Conservation (phyloP, 495 filamentous ascomycete species). For the Xylaria flabelliformis region DNA sequence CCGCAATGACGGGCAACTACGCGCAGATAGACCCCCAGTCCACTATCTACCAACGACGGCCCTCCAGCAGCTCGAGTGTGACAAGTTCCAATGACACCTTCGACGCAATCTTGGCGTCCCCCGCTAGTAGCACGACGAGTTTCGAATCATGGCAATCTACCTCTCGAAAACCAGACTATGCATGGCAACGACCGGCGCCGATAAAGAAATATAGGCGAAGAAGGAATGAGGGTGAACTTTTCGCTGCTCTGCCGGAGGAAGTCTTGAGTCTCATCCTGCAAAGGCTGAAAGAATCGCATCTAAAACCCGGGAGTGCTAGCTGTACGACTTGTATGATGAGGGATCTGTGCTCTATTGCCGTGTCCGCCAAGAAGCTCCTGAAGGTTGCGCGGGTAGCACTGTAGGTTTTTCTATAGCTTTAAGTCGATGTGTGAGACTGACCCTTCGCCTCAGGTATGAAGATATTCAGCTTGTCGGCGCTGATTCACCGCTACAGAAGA, state of each 20-base stretch:
- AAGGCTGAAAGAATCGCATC: constrained; percentile 54
- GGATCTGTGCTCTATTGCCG: constrained; percentile 70
- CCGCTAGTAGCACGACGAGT: constrained; percentile 49
- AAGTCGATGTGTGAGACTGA: constrained; percentile 20
- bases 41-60: constrained; percentile 33
- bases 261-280: constrained; percentile 61
- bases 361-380: constrained; percentile 72
- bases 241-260: constrained; percentile 62
- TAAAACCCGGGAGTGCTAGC: constrained; percentile 49
- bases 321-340: constrained; percentile 82
- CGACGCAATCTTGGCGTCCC: constrained; percentile 39
- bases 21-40: constrained; percentile 40
- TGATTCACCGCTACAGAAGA: constrained; percentile 67
- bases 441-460: constrained; percentile 62
- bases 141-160: constrained; percentile 48
- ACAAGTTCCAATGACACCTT: constrained; percentile 41
- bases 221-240: constrained; percentile 53
- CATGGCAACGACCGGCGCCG: constrained; percentile 49
- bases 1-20: constrained; percentile 39
- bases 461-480: constrained; percentile 71
- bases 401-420: constrained; percentile 51
- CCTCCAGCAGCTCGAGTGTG: constrained; percentile 36
- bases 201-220: constrained; percentile 46
- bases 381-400: constrained; percentile 68
- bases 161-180: constrained; percentile 36